Evolutionary conservation across 176 grass and related monocot genomes (phyloP).

Genomic region (Triticum turgidum): DNA sequence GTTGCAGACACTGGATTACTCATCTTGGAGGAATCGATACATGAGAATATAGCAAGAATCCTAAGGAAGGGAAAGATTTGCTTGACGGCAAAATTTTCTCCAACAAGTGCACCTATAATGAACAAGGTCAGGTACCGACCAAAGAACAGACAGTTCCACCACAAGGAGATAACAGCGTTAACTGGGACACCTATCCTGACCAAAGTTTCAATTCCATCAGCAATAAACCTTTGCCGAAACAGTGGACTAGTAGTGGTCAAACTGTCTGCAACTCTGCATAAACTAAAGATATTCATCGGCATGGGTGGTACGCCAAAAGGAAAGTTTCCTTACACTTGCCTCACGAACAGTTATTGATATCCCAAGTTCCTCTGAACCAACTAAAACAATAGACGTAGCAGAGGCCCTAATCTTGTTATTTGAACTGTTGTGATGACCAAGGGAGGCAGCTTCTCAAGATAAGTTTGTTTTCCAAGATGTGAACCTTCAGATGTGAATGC

Average conservation of each 20-base stretch:
- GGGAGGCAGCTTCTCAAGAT: constrained; percentile 80
- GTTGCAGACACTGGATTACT: constrained; percentile 61
- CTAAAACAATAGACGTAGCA: constrained; percentile 71
- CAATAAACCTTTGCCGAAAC: constrained; percentile 83
- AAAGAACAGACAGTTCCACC: constrained; percentile 8
- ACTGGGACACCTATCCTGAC: constrained; percentile 81
- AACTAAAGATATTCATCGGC: constrained; percentile 36
- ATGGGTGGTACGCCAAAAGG: constrained; percentile 1
- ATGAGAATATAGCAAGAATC: constrained; percentile 55
- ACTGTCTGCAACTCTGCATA: constrained; percentile 53
- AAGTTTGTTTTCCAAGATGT: constrained; percentile 75
- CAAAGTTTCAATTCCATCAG: constrained; percentile 81
- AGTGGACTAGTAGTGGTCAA: constrained; percentile 69
- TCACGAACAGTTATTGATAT: constrained; percentile 90
- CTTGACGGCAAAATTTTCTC: constrained; percentile 68
- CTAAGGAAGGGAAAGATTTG: constrained; percentile 80
- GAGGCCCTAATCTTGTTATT: constrained; percentile 68
- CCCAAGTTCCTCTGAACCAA: constrained; percentile 89
- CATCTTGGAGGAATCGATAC: constrained; percentile 52
- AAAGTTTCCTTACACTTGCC: constrained; percentile 46
- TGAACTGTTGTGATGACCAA: constrained; percentile 63
- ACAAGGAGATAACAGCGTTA: constrained; percentile 9
- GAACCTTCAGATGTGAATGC: constrained; percentile 87
- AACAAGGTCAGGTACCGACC: constrained; percentile 17
- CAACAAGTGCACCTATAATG: constrained; percentile 68